Evolutionary conservation across 2,329 filamentous ascomycete genomes (phyloP), one percentile per base, ranked within the genome.

Genomic region (Paraconiothyrium sp.): DNA sequence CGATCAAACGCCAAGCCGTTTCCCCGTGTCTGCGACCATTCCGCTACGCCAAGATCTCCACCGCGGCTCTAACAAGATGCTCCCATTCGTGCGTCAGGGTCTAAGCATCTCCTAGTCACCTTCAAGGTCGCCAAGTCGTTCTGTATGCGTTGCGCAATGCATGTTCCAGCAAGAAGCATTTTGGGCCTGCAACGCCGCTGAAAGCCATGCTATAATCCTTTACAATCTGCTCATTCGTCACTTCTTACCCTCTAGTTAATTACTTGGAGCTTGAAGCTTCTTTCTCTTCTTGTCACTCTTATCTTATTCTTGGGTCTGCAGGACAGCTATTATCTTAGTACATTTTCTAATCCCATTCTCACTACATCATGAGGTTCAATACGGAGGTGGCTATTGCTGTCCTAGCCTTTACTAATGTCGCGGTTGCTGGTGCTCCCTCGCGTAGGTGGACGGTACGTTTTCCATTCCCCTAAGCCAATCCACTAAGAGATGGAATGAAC

Each of bases 351-450:
- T 41, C 58, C 54, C 9, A 27, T 22, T 30, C 54, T 24, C 50
- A 32, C 43, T 46, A 59, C 64, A 71, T 37, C 6, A 76, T 76
- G 74, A 75, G 64, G 58, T 51, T 75, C 55, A 62, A 60, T 54
- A 58, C 63, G 1, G 67, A 65, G 16, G 30, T 72, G 1, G 55
- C 60, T 14, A 27, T 71, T 46, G 67, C 64, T 49, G 27, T 75
- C 47, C 34, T 76, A 57, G 68, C 68, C 16, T 10, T 72, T 2
- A 67, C 69, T 27, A 67, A 68, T 58, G 63, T 71, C 2, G 69
- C 71, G 20, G 67, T 64, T 39, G 66, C 69, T 16, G 65, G 67
- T 4, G 60, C 68, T 30, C 67, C 69, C 5, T 61, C 52, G 24
- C 63, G 65, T 20, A 65, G 59, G 41, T 70, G 65, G 63, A 56